Evolutionary conservation across 345 rosid species (phyloP), one percentile per base, ranked within the genome.

Genomic region (Physaria fendleri): DNA sequence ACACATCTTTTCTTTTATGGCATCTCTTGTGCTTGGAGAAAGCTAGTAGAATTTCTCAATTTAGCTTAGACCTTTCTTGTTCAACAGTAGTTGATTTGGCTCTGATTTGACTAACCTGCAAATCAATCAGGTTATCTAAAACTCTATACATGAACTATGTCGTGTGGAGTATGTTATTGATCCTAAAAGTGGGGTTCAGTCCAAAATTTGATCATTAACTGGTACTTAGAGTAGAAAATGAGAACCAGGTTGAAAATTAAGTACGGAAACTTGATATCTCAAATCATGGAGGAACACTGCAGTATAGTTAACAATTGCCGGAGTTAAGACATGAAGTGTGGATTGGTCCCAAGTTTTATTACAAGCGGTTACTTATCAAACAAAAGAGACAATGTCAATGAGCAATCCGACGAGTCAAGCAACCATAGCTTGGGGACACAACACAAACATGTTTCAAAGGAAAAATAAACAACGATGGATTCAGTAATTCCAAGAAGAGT

Each of bases 341-440:
- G 8, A 24, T 6, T 25, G 15, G 14, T 32, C 64, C 20, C 24
- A 66, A 30, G 3, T 40, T 56, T 66, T 66, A 66, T 66, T 66
- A 56, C 25, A 45, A 45, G 51, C 32, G 6, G 30, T 45, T 23
- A 45, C 32, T 45, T 45, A 24, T n/a, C 14, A 37, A 46, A 14
- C 2, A 18, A 57, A 48, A 48, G 21, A 22, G 34, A 38, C 4
- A 16, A 29, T n/a, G 33, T 45, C 13, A 48, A 10, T 15, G 64
- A 66, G 40, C 15, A 52, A 57, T 58, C 25, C 71, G 58, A 57
- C 51, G 39, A 66, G 32, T 28, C 22, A 57, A 58, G 27, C 43
- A 49, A 39, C 27, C 52, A 49, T 32, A 32, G 29, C 52, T 58
- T 58, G 52, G 65, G 44, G 30, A 30, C 30, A 14, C 24, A 58